Base-by-base conservation (phyloP, 2,329 filamentous ascomycete species). In the Colletotrichum musicola region DNA sequence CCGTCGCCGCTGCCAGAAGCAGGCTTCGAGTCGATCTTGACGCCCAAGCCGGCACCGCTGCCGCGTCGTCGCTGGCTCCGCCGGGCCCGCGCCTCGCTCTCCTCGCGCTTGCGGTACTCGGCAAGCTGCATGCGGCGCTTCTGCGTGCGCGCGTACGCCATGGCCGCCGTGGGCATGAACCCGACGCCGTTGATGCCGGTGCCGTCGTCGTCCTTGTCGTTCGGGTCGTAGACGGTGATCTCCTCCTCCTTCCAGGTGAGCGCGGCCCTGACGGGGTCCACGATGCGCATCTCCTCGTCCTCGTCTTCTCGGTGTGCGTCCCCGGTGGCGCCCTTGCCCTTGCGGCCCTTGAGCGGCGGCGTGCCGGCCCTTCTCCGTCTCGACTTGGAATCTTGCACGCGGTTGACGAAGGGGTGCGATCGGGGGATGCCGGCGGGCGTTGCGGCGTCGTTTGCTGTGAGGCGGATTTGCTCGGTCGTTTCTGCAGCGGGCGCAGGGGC, bases 181-280 rank as follows among this genome's bases (percentile, higher is more conserved):
- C 89, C 89, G 68, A 92, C 88, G 5, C 89, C 89, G 75, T 92
- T 91, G 74, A 92, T 88, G 22, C 89, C 89, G 4, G 86, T 87
- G 58, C 89, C 89, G 74, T 92, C 89, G 73, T 92, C 89, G 71
- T 92, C 89, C 70, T 86, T 84, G 74, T 91, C 89, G 47, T 88
- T 82, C 0, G 88, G 87, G 72, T 90, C 86, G 76, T 91, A 89
- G 30, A 90, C 83, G 1, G 89, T 91, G 69, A 92, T 91, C 74
- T 91, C 89, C 72, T 91, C 86, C 71, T 90, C 88, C 73, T 89
- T 88, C 89, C 89, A 92, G 1, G 89, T 91, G 60, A 91, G 80
- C 3, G 88, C 84, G 6, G 88, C 88, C 42, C 88, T 83, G 10
- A 89, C 75, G 0, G 87, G 86, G 62, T 89, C 87, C 60, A 83